A percentile compares a stretch with the other conserved stretches of the same genome.
phyloP scores from a whole-genome alignment of 192 early-diverging fungal species.

The Podila horticola region DNA sequence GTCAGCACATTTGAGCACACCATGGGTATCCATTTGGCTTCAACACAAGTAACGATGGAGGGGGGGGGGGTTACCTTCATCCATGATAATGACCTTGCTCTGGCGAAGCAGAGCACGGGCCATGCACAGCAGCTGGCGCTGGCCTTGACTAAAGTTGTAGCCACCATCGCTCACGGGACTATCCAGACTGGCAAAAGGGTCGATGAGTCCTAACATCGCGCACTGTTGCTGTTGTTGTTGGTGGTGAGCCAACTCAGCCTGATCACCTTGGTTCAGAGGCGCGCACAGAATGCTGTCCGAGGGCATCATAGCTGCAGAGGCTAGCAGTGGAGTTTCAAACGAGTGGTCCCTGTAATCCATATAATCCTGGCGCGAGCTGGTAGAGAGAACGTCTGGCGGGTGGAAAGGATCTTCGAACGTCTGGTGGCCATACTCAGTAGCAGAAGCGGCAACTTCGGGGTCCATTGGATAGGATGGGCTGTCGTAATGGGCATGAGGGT shows the following conservation, averaged over 20 bases:
- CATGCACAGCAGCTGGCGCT: constrained; percentile 82
- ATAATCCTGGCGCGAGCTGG: constrained; percentile 4
- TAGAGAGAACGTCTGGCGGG: not conserved
- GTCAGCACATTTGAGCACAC: not conserved
- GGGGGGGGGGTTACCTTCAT: constrained; percentile 51
- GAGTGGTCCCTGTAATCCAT: not conserved
- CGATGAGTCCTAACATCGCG: not conserved
- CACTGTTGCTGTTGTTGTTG: not conserved
- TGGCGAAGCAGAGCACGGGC: constrained; percentile 81
- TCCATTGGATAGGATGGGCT: constrained; percentile 20
- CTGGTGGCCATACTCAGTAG: constrained; percentile 7
- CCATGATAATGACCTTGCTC: constrained; percentile 67
- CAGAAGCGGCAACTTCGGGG: constrained; percentile 9
- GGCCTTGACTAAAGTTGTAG: constrained; percentile 81
- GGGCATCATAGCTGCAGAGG: not conserved
- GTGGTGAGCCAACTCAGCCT: not conserved
- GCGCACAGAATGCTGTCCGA: constrained; percentile 28
- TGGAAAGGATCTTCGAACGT: constrained; percentile 26
- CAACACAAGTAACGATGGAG: not conserved
- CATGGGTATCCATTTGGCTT: not conserved
- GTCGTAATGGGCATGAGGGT: not conserved
- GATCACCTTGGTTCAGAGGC: constrained; percentile 20
- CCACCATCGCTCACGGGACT: constrained; percentile 86
- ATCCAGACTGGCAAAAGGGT: constrained; percentile 70
- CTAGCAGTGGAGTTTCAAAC: constrained; percentile 13